Conservation (phyloP, 805 yeast genomes). For the Wickerhamomyces alni region DNA sequence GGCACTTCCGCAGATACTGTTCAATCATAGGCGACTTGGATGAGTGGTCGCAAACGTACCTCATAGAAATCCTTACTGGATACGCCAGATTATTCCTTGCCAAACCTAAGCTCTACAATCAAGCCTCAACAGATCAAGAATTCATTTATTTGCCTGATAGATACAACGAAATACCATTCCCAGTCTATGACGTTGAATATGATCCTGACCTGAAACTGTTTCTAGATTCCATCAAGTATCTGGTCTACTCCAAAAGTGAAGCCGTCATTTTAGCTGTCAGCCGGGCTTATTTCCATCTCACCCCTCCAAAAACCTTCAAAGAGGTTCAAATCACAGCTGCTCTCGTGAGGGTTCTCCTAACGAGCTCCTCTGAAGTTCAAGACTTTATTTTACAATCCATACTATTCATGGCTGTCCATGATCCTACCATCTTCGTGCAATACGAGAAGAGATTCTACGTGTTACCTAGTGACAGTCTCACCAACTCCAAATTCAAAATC, state of each 20-base stretch:
- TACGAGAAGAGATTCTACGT: constrained; percentile 47
- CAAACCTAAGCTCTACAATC: constrained; percentile 39
- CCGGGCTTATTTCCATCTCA: constrained; percentile 49
- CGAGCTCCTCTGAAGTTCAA: constrained; percentile 29
- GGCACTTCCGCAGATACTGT: constrained; percentile 57
- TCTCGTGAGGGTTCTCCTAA: constrained; percentile 36
- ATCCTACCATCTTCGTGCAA: constrained; percentile 28
- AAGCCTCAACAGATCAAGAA: constrained; percentile 22
- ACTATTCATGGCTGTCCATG: constrained; percentile 31
- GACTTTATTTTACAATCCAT: constrained; percentile 43
- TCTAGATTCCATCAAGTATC: constrained; percentile 36
- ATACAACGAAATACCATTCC: constrained; percentile 31
- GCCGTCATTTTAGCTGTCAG: constrained; percentile 58
- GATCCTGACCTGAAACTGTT: constrained; percentile 57
- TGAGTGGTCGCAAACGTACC: constrained; percentile 59
- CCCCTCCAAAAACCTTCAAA: constrained; percentile 47
- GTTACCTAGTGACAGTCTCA: constrained; percentile 44
- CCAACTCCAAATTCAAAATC: constrained; percentile 48
- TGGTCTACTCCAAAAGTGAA: constrained; percentile 48
- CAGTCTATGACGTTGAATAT: constrained; percentile 34
- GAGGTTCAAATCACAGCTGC: constrained; percentile 44
- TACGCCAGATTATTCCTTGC: constrained; percentile 61
- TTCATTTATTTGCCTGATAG: constrained; percentile 38
- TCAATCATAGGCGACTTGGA: constrained; percentile 47
- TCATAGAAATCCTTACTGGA: constrained; percentile 57